Base-by-base conservation (phyloP, 768 basidiomycete species). In the Lactifluus piperatus region DNA sequence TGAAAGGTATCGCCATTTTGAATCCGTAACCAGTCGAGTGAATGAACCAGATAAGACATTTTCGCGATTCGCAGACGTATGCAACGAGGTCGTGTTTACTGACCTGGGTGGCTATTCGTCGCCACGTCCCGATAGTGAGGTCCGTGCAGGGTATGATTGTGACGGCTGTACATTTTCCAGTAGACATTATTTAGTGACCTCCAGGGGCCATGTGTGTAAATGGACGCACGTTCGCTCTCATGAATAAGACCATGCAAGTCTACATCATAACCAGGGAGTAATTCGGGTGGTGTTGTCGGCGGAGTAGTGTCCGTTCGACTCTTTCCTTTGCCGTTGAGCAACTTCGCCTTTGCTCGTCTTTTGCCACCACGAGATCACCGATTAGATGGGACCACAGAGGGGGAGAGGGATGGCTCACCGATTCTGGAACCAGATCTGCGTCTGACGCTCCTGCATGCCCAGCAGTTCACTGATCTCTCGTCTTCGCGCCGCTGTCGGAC, bases 391-490 rank as follows among this genome's bases (percentile, higher is more conserved):
- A 26, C 4, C 34, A 39, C 13, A 27, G 65, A 50, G 14, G 9
- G 22, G 37, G 16, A 55, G 39, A 62, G 29, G n/a, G n/a, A n/a
- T 18, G 11, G 63, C 75, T 57, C 63, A 85, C 89, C 89, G 77
- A 68, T 92, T 91, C 69, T 92, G 89, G 66, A 91, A 92, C 90
- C 90, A 91, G 48, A 92, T 86, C 71, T 91, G 90, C 0, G 87
- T 90, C 75, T 91, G 90, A 37, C 88, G 83, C 71, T 91, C 90
- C 51, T 86, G 81, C 85, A 92, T 90, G 16, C 87, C 86, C 5
- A 92, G 75, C 56, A 81, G 70, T 26, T 83, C 79, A 58, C 85
- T 82, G 53, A 92, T 88, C 65, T 90, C 88, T 54, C 82, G 81
- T 44, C 90, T 77, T 50, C 82, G 78, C 11, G 79, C 77, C 2